These are phyloP conservation scores for Fragilaria radians DNA, from an alignment of 108 stramenopile species.

Conservation along the genomic window DNA sequence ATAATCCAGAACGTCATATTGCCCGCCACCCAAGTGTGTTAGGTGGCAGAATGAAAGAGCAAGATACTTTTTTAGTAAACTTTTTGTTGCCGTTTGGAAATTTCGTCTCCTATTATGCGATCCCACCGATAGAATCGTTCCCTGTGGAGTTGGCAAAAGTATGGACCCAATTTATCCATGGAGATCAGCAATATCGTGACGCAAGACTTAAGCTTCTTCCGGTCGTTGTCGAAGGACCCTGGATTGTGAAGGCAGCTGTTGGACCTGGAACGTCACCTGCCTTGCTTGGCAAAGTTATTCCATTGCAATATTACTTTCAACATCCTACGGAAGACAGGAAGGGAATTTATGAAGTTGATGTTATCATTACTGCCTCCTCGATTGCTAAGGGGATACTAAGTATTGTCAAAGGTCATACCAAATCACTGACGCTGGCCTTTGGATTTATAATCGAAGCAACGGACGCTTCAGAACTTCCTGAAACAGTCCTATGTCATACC, in stretches of 20 bases:
- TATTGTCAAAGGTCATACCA: conserved; percentile 83
- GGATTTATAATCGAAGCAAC: conserved; percentile 87
- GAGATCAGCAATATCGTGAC: conserved; percentile 84
- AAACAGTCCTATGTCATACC: conserved; percentile 71
- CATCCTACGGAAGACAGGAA: conserved; percentile 38
- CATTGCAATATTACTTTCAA: conserved; percentile 79
- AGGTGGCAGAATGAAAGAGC: conserved; percentile 59
- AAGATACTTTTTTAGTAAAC: conserved; percentile 84
- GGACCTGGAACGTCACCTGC: conserved; percentile 85
- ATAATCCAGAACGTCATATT: conserved; percentile 80
- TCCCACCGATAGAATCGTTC: conserved; percentile 61
- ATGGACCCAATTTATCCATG: conserved; percentile 70
- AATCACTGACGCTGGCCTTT: conserved; percentile 72
- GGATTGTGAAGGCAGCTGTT: conserved; percentile 86
- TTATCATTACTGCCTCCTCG: conserved; percentile 71
- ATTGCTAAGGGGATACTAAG: conserved; percentile 86
- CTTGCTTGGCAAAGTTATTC: conserved; percentile 78
- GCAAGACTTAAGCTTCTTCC: conserved; percentile 81
- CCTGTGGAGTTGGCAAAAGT: conserved; percentile 45
- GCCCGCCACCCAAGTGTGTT: conserved; percentile 78
- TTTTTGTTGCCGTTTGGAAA: conserved; percentile 89
- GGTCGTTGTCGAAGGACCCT: conserved; percentile 84
- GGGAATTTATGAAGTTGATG: conserved; percentile 81
- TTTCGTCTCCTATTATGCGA: conserved; percentile 78
- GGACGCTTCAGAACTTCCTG: conserved; percentile 71